phyloP scores from a whole-genome alignment of 139 green algal species.

The Picochlorum sp. region DNA sequence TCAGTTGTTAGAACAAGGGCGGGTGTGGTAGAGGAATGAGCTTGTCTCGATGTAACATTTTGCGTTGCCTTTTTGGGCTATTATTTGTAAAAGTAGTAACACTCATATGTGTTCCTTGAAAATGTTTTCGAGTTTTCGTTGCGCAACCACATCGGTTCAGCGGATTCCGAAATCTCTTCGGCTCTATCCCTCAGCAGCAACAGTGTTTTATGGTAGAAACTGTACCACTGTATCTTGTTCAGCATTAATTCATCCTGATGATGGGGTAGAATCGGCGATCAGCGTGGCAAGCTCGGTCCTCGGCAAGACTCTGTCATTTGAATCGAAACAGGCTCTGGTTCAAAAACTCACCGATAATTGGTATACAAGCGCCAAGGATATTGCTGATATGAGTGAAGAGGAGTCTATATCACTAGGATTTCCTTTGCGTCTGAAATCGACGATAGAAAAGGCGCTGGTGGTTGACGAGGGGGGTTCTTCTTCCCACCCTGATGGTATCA shows the following conservation, averaged over 20 bases:
- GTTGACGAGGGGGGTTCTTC: no score
- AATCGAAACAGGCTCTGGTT: conserved; percentile 2
- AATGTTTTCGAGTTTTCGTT: no score
- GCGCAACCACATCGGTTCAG: neutral
- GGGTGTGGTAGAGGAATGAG: no score
- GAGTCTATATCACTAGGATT: conserved; percentile 17
- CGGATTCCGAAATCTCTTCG: neutral
- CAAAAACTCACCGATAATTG: conserved; percentile 22
- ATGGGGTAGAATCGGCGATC: conserved; percentile 8
- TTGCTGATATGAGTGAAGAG: conserved; percentile 23
- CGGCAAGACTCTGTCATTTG: neutral
- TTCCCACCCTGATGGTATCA: no score
- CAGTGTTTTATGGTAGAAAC: no score
- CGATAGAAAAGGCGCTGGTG: conserved; percentile 4
- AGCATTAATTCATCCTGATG: neutral
- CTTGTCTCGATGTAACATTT: no score
- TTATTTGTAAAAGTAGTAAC: no score
- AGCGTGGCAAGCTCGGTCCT: neutral
- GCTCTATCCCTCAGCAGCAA: neutral
- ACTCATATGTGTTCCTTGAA: neutral
- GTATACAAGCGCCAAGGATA: conserved; percentile 24
- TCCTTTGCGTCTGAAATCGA: conserved; percentile 16
- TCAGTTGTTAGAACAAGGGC: no score
- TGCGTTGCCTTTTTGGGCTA: no score
- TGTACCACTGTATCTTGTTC: no score